Base-by-base conservation (phyloP, 352 stramenopile species). In the Stramenopiles sp. region DNA sequence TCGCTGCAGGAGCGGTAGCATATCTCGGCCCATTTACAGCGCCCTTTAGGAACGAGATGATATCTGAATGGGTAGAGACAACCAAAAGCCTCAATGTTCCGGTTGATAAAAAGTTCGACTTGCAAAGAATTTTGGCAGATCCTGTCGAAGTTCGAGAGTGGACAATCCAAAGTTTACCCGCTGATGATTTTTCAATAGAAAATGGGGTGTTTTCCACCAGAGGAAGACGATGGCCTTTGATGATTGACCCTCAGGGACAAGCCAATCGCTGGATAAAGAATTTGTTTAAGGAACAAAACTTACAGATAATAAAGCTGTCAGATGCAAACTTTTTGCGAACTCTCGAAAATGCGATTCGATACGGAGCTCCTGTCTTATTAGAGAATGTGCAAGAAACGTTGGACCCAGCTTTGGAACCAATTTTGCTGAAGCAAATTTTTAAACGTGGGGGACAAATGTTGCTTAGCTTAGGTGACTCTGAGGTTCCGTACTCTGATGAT, bases 231-330 rank as follows among this genome's bases (percentile, higher is more conserved):
- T 96, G 89, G 90, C 90, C 90, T 3, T 82, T 96, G 3, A 94
- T 96, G 87, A 96, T 96, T 74, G 90, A 96, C 73, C 90, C 90
- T 0, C 90, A 96, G 76, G 88, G 88, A 31, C 90, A 96, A 79
- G 90, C 88, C 1, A 95, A 96, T 80, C 90, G 92, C 77, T 96
- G 90, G 90, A 89, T 96, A 74, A 90, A 91, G 43, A 92, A 93
- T 76, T 94, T 94, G 86, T 94, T 90, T 80, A 94, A 89, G 0
- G 37, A 77, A 0, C 80, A 81, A 6, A 78, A 84, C 3, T 80
- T 97, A 2, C 88, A 96, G 77, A 87, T 97, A 49, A 92, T 96
- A 74, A 97, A 96, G 78, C 80, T 96, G 3, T 88, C 81, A 0
- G 88, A 96, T 73, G 91, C 91, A 49, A 88, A 96, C 76, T 93